Base-by-base conservation (phyloP, 2,329 filamentous ascomycete species). In the Hypoxylon sp. region DNA sequence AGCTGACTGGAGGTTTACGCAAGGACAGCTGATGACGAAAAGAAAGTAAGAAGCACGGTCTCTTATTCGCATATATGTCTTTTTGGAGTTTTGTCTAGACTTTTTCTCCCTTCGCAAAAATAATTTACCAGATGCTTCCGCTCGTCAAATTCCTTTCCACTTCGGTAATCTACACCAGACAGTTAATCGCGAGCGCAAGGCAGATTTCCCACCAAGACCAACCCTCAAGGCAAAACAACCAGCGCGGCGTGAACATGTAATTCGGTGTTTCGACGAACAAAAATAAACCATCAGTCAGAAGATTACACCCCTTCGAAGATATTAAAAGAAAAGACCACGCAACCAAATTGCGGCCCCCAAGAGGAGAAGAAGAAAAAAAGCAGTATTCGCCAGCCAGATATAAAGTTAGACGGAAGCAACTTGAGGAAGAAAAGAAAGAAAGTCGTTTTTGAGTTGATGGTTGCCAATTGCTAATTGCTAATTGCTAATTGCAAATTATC, bases 11-110 rank as follows among this genome's bases (percentile, higher is more conserved):
- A 45, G 35, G 35, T 15, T 43, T 49, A 46, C 41, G 31, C 37
- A 42, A 45, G 52, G 42, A 42, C 46, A 17, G 31, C 69, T 69
- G 32, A 73, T 70, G 27, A 65, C 54, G 63, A 64, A 62, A 61
- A 51, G 51, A 50, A 47, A 62, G 63, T 61, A 61, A 51, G 51
- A 50, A 47, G 44, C 38, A 55, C 21, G 36, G 41, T 29, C n/a
- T 50, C 45, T 38, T 35, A n/a, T n/a, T 35, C 30, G 52, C 46
- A 37, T 55, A 61, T 63, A 57, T 54, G 50, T 57, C 27, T 41
- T 30, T 29, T 37, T 41, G 34, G 37, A 50, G 43, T 51, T 51
- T 51, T 47, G 38, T 23, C 37, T 47, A 6, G 34, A 37, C 25
- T 45, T n/a, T n/a, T n/a, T 38, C 21, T 55, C 41, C 40, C 46